Evolutionary conservation across 2,329 filamentous ascomycete species (phyloP).

Genomic region (Zalaria sp.): DNA sequence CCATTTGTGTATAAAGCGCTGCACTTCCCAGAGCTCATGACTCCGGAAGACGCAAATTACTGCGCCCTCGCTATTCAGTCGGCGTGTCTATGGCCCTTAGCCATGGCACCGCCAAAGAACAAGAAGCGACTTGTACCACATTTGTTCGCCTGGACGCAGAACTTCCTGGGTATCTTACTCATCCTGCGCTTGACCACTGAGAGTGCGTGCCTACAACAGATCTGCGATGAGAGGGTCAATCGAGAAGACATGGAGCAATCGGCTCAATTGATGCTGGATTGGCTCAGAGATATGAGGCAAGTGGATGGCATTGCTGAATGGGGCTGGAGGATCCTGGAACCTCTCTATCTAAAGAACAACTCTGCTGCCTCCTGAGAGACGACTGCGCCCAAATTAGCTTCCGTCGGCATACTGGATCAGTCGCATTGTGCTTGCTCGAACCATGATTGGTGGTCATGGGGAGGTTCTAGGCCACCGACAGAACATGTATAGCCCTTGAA

Average conservation of each 20-base stretch:
- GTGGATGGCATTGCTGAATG: constrained; percentile 41
- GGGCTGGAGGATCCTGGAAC: constrained; percentile 39
- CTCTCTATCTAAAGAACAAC: constrained; percentile 19
- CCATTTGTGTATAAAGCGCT: constrained; percentile 47
- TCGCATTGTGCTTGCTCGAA: too few relatives aligned
- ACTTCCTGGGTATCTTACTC: constrained; percentile 44
- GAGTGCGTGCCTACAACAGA: constrained; percentile 35
- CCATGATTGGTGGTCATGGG: too few relatives aligned
- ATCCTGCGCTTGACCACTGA: constrained; percentile 41
- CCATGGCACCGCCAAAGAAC: constrained; percentile 40
- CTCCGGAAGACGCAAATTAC: constrained; percentile 38
- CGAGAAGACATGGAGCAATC: constrained; percentile 35
- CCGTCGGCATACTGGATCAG: too few relatives aligned
- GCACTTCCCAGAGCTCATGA: constrained; percentile 41
- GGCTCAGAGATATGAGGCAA: constrained; percentile 43
- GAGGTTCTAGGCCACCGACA: too few relatives aligned
- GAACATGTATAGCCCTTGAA: too few relatives aligned
- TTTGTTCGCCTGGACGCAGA: constrained; percentile 49
- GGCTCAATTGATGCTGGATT: constrained; percentile 40
- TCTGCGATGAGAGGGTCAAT: constrained; percentile 36
- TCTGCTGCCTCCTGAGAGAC: too few relatives aligned
- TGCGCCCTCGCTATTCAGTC: constrained; percentile 44
- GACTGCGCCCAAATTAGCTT: too few relatives aligned
- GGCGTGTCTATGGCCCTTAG: constrained; percentile 46
- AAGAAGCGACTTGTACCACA: constrained; percentile 46